Evolutionary conservation across 2,329 filamentous ascomycete genomes (phyloP).

Genomic region (Colletotrichum cuscutae): DNA sequence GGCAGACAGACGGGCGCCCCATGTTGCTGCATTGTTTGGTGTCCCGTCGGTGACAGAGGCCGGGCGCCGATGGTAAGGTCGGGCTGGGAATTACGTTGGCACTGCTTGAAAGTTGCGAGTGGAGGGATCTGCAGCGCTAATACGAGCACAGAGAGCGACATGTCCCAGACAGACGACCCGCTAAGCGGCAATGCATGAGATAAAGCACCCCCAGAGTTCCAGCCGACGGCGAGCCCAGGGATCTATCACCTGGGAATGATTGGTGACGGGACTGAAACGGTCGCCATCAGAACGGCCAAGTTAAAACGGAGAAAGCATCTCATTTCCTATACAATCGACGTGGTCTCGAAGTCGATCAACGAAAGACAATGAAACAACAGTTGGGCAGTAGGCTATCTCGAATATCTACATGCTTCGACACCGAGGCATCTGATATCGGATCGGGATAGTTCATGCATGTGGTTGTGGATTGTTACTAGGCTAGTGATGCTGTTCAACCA

Average conservation of each 20-base stretch:
- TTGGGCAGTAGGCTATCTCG: background rate
- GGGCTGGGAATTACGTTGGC: background rate
- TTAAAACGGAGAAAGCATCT: background rate
- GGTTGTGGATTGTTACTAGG: background rate
- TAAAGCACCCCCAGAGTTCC: background rate
- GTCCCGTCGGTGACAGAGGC: background rate
- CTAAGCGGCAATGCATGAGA: constrained; percentile 8
- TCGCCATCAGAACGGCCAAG: background rate
- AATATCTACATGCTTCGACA: background rate
- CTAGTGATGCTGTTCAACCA: background rate
- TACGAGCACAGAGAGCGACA: background rate
- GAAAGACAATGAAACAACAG: too few species aligned
- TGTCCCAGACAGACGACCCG: constrained; percentile 10
- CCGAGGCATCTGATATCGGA: constrained; percentile 15
- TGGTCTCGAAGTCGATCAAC: background rate
- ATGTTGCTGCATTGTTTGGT: background rate
- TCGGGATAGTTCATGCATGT: background rate
- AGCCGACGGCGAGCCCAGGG: background rate
- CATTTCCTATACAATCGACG: background rate
- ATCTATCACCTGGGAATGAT: background rate
- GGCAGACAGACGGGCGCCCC: background rate
- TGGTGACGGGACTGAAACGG: background rate
- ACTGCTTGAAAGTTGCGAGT: background rate
- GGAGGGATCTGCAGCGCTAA: constrained; percentile 12
- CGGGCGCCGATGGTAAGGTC: background rate